These are phyloP conservation scores for Phellopilus nigrolimitatus DNA, from an alignment of 1,284 basidiomycete genomes.

Conservation along the genomic window DNA sequence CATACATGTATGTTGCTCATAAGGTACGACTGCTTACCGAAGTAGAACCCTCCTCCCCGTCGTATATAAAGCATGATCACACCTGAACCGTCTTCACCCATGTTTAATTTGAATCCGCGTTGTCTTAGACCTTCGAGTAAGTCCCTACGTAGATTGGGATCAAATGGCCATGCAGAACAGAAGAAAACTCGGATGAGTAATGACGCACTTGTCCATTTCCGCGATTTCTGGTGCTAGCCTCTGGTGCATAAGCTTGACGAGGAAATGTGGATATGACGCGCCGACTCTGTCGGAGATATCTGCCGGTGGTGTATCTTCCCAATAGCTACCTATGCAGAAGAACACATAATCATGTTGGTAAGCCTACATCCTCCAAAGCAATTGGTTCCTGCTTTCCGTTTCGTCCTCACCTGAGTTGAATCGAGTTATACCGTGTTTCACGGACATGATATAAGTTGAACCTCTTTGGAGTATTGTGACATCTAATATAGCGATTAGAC, in stretches of 20 bases:
- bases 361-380: too few relatives aligned
- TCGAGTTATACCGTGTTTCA: conserved; percentile 28
- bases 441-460: conserved; percentile 37
- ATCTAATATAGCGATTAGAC: conserved; percentile 12
- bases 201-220: conserved; percentile 18
- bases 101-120: conserved; percentile 34
- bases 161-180: background rate
- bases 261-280: conserved; percentile 45
- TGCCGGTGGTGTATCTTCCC: conserved; percentile 41
- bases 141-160: background rate
- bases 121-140: conserved; percentile 33
- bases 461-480: conserved; percentile 31
- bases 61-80: conserved; percentile 32
- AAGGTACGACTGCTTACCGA: conserved; percentile 22
- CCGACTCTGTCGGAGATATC: conserved; percentile 49
- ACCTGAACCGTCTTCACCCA: conserved; percentile 32
- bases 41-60: conserved; percentile 36
- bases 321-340: conserved; percentile 36
- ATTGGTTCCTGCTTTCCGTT: background rate
- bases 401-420: conserved; percentile 21
- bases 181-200: background rate
- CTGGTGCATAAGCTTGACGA: conserved; percentile 34
- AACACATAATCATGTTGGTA: too few relatives aligned
- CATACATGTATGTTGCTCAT: too few relatives aligned
- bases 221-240: conserved; percentile 18